Percentiles rank a stretch among this genome's conserved stretches.
Evolutionary conservation across 78 protist genomes (phyloP).

Genomic region (Dictyostelium firmibasis): DNA sequence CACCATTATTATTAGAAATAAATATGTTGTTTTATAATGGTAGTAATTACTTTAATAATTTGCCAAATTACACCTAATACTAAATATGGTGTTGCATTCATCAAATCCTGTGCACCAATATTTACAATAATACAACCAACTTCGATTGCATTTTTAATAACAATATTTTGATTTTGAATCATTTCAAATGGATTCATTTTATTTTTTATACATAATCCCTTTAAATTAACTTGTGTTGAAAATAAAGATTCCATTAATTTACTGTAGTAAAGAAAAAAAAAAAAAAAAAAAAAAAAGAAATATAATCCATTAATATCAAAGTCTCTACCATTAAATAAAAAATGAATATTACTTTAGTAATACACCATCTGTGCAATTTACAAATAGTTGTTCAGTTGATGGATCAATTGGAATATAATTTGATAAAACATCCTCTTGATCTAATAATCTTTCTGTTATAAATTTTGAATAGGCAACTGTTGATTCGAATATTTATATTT

Average conservation of each 20-base stretch:
- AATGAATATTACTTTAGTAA: constrained; percentile 46
- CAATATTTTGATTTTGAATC: constrained; percentile 70
- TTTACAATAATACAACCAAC: constrained; percentile 76
- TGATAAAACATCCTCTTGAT: not conserved
- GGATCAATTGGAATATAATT: constrained; percentile 68
- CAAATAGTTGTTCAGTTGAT: constrained; percentile 40
- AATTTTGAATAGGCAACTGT: constrained; percentile 57
- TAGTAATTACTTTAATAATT: constrained; percentile 45
- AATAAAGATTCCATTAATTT: constrained; percentile 72
- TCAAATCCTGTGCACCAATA: constrained; percentile 71
- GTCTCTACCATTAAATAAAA: no score
- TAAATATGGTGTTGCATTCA: constrained; percentile 45
- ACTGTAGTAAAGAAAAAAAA: not conserved
- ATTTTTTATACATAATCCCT: constrained; percentile 37
- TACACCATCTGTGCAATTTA: constrained; percentile 64
- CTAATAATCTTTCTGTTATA: constrained; percentile 43
- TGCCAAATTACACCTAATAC: constrained; percentile 75
- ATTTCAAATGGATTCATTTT: constrained; percentile 73
- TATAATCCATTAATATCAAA: not conserved
- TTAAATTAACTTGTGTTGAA: constrained; percentile 34
- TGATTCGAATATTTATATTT: not conserved
- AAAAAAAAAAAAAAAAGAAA: not conserved
- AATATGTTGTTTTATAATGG: no score
- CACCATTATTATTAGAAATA: no score
- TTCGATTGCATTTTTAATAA: constrained; percentile 61